Base-by-base conservation (phyloP, 768 basidiomycete species). In the Coprinopsis sp. region DNA sequence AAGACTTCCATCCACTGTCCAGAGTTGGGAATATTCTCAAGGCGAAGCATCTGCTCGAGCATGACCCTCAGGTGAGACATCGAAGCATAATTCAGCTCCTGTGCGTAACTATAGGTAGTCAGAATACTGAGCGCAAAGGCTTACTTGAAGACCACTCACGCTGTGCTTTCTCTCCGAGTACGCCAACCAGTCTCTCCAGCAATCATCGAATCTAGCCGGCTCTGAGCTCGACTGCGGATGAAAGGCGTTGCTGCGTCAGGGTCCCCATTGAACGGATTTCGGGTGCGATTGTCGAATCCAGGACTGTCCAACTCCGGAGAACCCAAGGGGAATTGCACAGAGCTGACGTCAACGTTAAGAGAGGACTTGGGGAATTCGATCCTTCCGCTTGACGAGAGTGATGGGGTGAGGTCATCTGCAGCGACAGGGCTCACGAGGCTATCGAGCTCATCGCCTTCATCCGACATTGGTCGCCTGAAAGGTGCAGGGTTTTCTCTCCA, bases 21-120 rank as follows among this genome's bases (percentile, higher is more conserved):
- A 38, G 87, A 64, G 51, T 94, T 84, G 2, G 91, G 86, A 23
- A 99, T 85, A 33, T 78, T 67, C 58, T 91, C 92, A 27, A 79
- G 82, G 2, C 78, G 81, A 19, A 98, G 76, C 76, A 92, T 87
- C 66, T 99, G 96, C 4, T 84, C 79, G 12, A 99, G 71, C 85
- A 98, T 93, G 48, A 83, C 76, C 33, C 90, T 87, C 40, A 97
- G 76, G 65, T 98, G 91, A 52, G 77, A 76, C 81, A 96, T 88
- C 10, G 93, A 94, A 11, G 84, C 81, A 8, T 82, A 66, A 58
- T 93, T 92, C 23, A 94, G 77, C 58, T 91, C 83, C 58, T 88
- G 80, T 13, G 89, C 81, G 63, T 87, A 88, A 47, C 91, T 92
- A 29, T 18, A 24, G 44, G 18, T 10, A 33, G 18, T 22, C 1